A percentile compares a stretch with the other conserved stretches of the same genome.
Conservation (phyloP, 2,329 filamentous ascomycete species). For the Scedosporium minutisporum region DNA sequence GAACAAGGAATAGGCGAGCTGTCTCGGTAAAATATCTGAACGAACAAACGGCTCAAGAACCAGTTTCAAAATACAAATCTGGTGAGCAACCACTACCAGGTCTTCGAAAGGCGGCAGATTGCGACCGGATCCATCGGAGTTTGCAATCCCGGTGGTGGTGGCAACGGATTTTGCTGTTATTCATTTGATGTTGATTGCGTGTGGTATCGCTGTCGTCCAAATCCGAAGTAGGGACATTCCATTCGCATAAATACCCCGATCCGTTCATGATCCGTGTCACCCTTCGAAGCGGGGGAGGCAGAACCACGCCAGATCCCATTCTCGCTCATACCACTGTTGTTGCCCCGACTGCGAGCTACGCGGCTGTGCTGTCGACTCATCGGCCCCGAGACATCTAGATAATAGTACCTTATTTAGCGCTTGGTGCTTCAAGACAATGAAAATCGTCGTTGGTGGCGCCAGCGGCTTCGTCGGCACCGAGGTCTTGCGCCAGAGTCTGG, state of each 20-base stretch:
- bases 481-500: conserved; percentile 31
- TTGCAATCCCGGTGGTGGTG: too few species aligned
- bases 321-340: neutral
- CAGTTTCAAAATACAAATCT: too few species aligned
- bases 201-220: too few species aligned
- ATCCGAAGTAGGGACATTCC: too few species aligned
- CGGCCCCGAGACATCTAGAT: neutral
- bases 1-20: too few species aligned
- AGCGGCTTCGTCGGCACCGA: conserved; percentile 33
- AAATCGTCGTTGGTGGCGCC: conserved; percentile 31
- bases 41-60: too few species aligned
- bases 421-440: conserved; percentile 24
- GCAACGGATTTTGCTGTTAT: too few species aligned
- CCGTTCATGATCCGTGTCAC: neutral
- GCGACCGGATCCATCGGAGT: too few species aligned
- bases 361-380: neutral
- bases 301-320: neutral
- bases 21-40: too few species aligned
- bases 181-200: too few species aligned
- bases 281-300: neutral
- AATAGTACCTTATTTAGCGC: neutral
- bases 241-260: neutral
- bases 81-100: too few species aligned
- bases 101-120: too few species aligned
- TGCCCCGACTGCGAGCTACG: neutral